These are phyloP conservation scores for Bretziella fagacearum DNA, from an alignment of 2,329 filamentous ascomycete genomes.

Conservation along the genomic window DNA sequence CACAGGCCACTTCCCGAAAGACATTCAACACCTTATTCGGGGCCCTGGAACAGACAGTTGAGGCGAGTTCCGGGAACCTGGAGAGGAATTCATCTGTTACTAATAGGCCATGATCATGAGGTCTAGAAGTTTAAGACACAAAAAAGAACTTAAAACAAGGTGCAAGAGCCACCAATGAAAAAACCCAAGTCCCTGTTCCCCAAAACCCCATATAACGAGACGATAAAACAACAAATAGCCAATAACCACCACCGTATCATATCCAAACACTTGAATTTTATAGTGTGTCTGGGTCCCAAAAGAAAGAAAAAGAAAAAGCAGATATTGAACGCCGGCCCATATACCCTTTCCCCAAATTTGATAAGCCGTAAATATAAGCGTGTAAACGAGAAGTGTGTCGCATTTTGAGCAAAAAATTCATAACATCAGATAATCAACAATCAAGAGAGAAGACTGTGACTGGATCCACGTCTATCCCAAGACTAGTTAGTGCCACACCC, in stretches of 20 bases:
- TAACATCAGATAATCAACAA: not conserved
- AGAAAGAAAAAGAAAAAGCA: not conserved
- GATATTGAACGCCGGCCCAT: no score
- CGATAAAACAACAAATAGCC: not conserved
- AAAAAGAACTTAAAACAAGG: no score
- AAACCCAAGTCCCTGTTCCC: no score
- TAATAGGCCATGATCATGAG: not conserved
- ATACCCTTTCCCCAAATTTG: not conserved
- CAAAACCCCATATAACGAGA: no score
- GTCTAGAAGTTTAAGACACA: not conserved
- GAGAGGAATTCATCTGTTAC: not conserved
- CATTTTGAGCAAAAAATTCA: not conserved
- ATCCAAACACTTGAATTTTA: not conserved
- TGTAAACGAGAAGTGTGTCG: not conserved
- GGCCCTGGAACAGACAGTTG: no score
- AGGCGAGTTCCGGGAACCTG: not conserved
- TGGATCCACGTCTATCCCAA: not conserved
- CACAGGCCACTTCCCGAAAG: no score
- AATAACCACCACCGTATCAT: not conserved
- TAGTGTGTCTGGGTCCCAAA: not conserved
- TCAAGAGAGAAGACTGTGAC: not conserved
- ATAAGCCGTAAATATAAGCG: not conserved
- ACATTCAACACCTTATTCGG: no score
- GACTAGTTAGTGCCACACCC: not conserved
- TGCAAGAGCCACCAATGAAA: not conserved